Percentiles rank a stretch among this genome's conserved stretches.
phyloP scores from a whole-genome alignment of 441 rosid genomes.

The Pelargonium exstipulatum region DNA sequence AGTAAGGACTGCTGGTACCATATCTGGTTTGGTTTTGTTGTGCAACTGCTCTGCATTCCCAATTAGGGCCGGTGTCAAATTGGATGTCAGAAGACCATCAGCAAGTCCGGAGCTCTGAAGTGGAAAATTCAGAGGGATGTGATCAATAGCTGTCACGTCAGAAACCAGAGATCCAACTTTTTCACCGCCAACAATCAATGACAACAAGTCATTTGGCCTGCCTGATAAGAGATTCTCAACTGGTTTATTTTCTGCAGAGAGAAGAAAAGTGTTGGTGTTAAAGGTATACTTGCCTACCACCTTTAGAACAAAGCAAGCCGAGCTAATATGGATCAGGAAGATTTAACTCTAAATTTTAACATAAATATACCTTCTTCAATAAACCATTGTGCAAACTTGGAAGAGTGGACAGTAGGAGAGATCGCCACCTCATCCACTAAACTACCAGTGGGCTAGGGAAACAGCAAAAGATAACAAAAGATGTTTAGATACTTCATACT shows the following conservation, averaged over 20 bases:
- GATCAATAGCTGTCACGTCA: constrained; percentile 36
- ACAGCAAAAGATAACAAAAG: constrained; percentile 19
- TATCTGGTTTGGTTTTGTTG: constrained; percentile 34
- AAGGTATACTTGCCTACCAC: constrained; percentile 1
- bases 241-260: constrained; percentile 61
- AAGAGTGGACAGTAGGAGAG: constrained; percentile 49
- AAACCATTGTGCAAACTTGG: constrained; percentile 91
- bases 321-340: background rate
- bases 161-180: constrained; percentile 40
- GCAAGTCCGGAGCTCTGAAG: constrained; percentile 36
- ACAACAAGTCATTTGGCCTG: constrained; percentile 55
- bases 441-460: constrained; percentile 41
- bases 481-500: constrained; percentile 14
- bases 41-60: constrained; percentile 31
- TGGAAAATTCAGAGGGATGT: constrained; percentile 29
- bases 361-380: constrained; percentile 66
- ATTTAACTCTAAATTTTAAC: constrained; percentile 17
- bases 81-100: constrained; percentile 29
- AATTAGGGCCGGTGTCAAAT: constrained; percentile 18
- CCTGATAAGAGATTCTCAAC: constrained; percentile 36
- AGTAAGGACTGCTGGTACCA: constrained; percentile 71
- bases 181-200: constrained; percentile 73
- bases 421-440: constrained; percentile 44
- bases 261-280: constrained; percentile 8
- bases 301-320: background rate